These are phyloP conservation scores for Penicillium sp. DNA, from an alignment of 2,329 filamentous ascomycete species.

Conservation along the genomic window DNA sequence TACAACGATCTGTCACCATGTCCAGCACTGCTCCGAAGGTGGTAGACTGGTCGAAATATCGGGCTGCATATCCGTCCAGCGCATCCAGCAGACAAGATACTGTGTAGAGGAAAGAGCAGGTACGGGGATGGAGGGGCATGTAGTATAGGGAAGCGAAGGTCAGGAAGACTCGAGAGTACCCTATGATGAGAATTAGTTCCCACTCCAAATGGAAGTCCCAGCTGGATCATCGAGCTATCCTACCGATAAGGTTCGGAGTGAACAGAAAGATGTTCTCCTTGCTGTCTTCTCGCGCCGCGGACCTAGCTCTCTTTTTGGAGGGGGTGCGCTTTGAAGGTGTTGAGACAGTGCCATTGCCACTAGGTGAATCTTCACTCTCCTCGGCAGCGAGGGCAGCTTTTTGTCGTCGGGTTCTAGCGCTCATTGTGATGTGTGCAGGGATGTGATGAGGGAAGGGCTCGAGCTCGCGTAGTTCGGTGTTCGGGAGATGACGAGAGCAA, in stretches of 20 bases:
- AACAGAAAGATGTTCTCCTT: slow-evolving; percentile 78
- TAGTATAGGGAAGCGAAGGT: slow-evolving; percentile 93
- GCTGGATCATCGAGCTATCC: slow-evolving; percentile 22
- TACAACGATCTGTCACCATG: slow-evolving; percentile 99
- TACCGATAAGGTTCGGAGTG: slow-evolving; percentile 77
- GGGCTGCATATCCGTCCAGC: slow-evolving; percentile 88
- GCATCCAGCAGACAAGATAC: slow-evolving; percentile 94
- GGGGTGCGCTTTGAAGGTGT: slow-evolving; percentile 30
- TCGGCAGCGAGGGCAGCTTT: slow-evolving; percentile 35
- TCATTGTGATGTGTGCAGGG: slow-evolving; percentile 28
- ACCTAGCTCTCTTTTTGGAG: slow-evolving; percentile 29
- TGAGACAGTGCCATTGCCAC: slow-evolving; percentile 29
- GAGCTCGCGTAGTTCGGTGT: neutral
- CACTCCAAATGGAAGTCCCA: neutral
- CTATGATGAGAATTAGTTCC: slow-evolving; percentile 42
- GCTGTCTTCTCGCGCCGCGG: slow-evolving; percentile 31
- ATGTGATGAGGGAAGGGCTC: neutral
- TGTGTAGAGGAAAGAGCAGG: slow-evolving; percentile 80
- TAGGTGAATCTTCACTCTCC: slow-evolving; percentile 31
- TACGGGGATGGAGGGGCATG: slow-evolving; percentile 97
- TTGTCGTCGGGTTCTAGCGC: slow-evolving; percentile 40
- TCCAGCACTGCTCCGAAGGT: slow-evolving; percentile 95
- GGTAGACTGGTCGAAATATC: slow-evolving; percentile 82
- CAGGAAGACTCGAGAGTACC: slow-evolving; percentile 72
- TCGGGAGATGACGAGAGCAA: neutral